These are phyloP conservation scores for Ottelia alismoides DNA, from an alignment of 106 monocot species.

Conservation along the genomic window DNA sequence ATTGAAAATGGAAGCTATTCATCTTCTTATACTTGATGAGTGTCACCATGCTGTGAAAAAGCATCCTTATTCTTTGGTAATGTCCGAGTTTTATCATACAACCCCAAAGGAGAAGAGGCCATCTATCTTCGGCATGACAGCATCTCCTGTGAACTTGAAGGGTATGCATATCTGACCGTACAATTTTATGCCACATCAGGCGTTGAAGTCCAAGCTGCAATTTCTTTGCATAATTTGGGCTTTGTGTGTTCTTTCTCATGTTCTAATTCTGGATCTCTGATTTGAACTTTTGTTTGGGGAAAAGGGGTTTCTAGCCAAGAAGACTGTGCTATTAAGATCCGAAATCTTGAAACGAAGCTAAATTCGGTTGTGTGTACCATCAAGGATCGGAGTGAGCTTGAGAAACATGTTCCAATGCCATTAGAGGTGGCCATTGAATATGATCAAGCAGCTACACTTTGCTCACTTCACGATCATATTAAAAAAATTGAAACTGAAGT, in stretches of 20 bases:
- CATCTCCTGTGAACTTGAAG: constrained; percentile 97
- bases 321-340: constrained; percentile 97
- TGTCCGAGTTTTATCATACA: constrained; percentile 99
- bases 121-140: constrained; percentile 96
- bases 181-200: no score
- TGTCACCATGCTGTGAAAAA: constrained; percentile 99
- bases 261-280: neutral
- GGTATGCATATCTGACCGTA: constrained; percentile 28
- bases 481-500: constrained; percentile 80
- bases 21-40: constrained; percentile 98
- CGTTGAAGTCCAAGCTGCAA: no score
- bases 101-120: constrained; percentile 93
- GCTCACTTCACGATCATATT: constrained; percentile 87
- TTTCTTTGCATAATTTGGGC: neutral
- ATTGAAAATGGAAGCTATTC: constrained; percentile 88
- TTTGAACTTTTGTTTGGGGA: neutral
- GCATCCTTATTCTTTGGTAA: constrained; percentile 97
- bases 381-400: constrained; percentile 88
- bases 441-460: constrained; percentile 81
- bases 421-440: constrained; percentile 70
- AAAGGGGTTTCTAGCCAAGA: constrained; percentile 98
- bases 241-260: neutral
- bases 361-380: constrained; percentile 95
- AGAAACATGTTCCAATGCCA: constrained; percentile 93
- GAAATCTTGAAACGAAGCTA: constrained; percentile 94